These are phyloP conservation scores for Ogataea hybrid DNA, from an alignment of 1,139 yeast genomes.

Conservation along the genomic window DNA sequence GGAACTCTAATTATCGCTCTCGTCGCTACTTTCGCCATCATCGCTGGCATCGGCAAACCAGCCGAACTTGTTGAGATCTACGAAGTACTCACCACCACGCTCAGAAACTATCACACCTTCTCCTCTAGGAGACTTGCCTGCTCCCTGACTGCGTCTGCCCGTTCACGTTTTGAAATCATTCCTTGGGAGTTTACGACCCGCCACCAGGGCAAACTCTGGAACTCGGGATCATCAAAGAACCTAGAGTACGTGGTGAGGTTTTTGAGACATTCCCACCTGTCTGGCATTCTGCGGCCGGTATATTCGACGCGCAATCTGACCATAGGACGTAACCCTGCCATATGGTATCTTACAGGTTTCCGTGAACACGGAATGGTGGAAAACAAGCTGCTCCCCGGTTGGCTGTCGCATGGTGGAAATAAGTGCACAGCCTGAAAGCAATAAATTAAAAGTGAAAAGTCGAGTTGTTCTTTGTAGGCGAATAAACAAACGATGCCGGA, in stretches of 20 bases:
- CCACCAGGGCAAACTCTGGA: constrained; percentile 72
- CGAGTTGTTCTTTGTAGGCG: constrained; percentile 6
- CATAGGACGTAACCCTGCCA: constrained; percentile 71
- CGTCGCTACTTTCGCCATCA: constrained; percentile 3
- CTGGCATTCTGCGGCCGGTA: constrained; percentile 66
- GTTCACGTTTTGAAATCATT: constrained; percentile 53
- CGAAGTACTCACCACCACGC: constrained; percentile 23
- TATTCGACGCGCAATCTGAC: constrained; percentile 65
- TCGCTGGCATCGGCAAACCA: constrained; percentile 59
- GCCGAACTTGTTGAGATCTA: constrained; percentile 50
- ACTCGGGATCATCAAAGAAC: constrained; percentile 24
- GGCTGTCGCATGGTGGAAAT: constrained; percentile 10
- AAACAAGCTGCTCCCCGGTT: constrained; percentile 51
- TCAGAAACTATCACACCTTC: constrained; percentile 51
- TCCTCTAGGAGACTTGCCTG: constrained; percentile 43
- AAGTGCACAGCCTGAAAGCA: constrained; percentile 6
- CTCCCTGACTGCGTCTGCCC: constrained; percentile 39
- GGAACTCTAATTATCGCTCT: constrained; percentile 1
- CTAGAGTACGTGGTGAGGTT: constrained; percentile 32
- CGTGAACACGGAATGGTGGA: constrained; percentile 60
- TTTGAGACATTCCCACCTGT: constrained; percentile 71
- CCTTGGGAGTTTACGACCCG: constrained; percentile 66
- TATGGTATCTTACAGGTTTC: constrained; percentile 53
- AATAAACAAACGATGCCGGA: constrained; percentile 5
- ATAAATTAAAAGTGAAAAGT: constrained; percentile 3